Conservation (phyloP, 2,329 filamentous ascomycete species). For the Ophiosphaerella herpotricha region DNA sequence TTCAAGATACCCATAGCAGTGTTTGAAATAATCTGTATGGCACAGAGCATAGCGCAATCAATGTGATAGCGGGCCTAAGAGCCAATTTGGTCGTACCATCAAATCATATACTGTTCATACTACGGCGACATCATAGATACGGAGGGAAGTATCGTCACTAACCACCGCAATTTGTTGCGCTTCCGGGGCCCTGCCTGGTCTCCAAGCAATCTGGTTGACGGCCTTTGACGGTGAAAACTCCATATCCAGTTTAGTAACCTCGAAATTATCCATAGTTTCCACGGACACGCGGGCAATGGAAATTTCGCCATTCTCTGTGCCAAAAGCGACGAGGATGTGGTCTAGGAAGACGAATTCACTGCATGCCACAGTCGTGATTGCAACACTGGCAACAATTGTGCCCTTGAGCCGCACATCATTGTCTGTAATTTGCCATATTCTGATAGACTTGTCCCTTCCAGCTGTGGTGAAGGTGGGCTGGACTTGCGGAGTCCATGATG, state of each 20-base stretch:
- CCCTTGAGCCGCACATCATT: slow-evolving; percentile 26
- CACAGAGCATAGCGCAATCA: no score
- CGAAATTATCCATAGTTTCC: slow-evolving; percentile 18
- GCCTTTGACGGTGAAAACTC: slow-evolving; percentile 31
- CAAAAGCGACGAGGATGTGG: slow-evolving; percentile 34
- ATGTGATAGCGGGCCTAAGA: no score
- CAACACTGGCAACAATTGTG: slow-evolving; percentile 26
- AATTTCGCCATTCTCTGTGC: slow-evolving; percentile 39
- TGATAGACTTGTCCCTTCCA: slow-evolving; percentile 83
- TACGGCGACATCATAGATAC: slow-evolving; percentile 36
- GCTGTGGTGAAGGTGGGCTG: slow-evolving; percentile 76
- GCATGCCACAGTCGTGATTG: slow-evolving; percentile 40
- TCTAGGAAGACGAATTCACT: not conserved
- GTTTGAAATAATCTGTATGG: no score
- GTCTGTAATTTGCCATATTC: slow-evolving; percentile 56
- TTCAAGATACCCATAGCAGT: no score
- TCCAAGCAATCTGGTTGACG: slow-evolving; percentile 42
- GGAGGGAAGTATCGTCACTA: slow-evolving; percentile 49
- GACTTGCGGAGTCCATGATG: slow-evolving; percentile 68
- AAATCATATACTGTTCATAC: not conserved
- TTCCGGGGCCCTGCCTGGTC: slow-evolving; percentile 18
- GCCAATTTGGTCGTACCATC: no score
- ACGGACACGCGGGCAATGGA: slow-evolving; percentile 12
- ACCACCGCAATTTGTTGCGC: slow-evolving; percentile 44
- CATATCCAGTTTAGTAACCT: slow-evolving; percentile 15